phyloP scores from a whole-genome alignment of 352 stramenopile species.

The Blastocystis sp. region DNA sequence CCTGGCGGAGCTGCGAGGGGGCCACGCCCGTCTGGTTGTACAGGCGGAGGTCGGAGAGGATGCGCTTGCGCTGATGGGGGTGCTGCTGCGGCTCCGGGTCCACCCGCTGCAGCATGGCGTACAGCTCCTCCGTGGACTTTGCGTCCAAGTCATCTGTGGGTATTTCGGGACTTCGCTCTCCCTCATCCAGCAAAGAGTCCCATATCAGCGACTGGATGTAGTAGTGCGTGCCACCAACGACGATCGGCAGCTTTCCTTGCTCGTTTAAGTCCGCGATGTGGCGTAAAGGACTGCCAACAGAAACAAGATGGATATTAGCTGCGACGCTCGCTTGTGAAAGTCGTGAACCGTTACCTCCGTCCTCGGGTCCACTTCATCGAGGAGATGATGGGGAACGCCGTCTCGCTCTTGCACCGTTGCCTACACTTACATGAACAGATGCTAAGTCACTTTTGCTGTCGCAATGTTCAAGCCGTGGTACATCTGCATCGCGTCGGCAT shows the following conservation, averaged over 20 bases:
- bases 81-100: constrained; percentile 82
- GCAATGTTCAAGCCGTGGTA: constrained; percentile 83
- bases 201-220: constrained; percentile 86
- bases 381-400: constrained; percentile 83
- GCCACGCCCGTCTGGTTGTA: constrained; percentile 79
- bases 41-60: constrained; percentile 81
- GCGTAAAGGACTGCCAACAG: constrained; percentile 6
- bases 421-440: neutral
- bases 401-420: constrained; percentile 80
- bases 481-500: constrained; percentile 87
- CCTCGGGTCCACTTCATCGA: constrained; percentile 81
- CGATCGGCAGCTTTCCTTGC: constrained; percentile 83
- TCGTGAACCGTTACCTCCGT: constrained; percentile 78
- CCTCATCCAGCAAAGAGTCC: constrained; percentile 79
- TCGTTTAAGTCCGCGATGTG: constrained; percentile 81
- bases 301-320: constrained; percentile 70
- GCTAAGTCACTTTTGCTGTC: constrained; percentile 79
- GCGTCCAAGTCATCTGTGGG: constrained; percentile 13
- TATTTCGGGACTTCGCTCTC: neutral
- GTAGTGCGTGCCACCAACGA: constrained; percentile 87
- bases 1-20: constrained; percentile 21
- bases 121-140: constrained; percentile 72
- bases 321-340: constrained; percentile 79
- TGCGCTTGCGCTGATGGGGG: constrained; percentile 78
- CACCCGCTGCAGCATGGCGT: constrained; percentile 76